Conservation (phyloP, 495 filamentous ascomycete species). For the Talaromyces ruber region DNA sequence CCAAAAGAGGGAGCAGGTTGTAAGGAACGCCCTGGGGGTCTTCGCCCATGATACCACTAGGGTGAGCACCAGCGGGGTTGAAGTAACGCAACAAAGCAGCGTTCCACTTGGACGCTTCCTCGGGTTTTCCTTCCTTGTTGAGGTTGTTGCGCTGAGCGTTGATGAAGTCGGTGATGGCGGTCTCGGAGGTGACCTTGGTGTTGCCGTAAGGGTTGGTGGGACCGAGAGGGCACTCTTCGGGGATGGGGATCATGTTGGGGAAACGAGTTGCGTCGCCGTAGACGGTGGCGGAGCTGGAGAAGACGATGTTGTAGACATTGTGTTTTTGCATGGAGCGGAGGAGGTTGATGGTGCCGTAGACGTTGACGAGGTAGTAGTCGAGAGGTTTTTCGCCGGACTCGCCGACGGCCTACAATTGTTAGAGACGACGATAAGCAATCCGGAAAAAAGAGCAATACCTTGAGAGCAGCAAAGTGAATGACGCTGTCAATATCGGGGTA, state of each 20-base stretch:
- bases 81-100: constrained; percentile 92
- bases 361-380: constrained; percentile 97
- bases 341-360: constrained; percentile 84
- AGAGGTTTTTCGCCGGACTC: constrained; percentile 92
- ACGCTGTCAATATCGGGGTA: constrained; percentile 94
- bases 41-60: constrained; percentile 96
- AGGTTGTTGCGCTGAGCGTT: constrained; percentile 77
- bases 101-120: constrained; percentile 72
- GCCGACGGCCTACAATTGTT: constrained; percentile 66
- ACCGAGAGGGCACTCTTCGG: constrained; percentile 89
- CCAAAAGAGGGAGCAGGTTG: constrained; percentile 89
- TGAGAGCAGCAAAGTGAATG: constrained; percentile 96
- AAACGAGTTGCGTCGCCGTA: constrained; percentile 97
- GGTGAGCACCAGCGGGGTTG: constrained; percentile 93
- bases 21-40: constrained; percentile 93
- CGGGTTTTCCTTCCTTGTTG: constrained; percentile 68
- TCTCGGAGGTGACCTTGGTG: constrained; percentile 88
- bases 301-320: constrained; percentile 93
- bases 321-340: constrained; percentile 79
- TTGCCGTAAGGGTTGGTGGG: constrained; percentile 96
- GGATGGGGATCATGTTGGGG: constrained; percentile 97
- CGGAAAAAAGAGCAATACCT: constrained; percentile 45
- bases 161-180: constrained; percentile 82
- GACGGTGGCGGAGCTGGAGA: constrained; percentile 93
- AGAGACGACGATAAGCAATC: background rate